Percentiles rank a stretch among this genome's conserved stretches.
Conservation (phyloP, 768 basidiomycete genomes). For the Kwoniella botswanensis region DNA sequence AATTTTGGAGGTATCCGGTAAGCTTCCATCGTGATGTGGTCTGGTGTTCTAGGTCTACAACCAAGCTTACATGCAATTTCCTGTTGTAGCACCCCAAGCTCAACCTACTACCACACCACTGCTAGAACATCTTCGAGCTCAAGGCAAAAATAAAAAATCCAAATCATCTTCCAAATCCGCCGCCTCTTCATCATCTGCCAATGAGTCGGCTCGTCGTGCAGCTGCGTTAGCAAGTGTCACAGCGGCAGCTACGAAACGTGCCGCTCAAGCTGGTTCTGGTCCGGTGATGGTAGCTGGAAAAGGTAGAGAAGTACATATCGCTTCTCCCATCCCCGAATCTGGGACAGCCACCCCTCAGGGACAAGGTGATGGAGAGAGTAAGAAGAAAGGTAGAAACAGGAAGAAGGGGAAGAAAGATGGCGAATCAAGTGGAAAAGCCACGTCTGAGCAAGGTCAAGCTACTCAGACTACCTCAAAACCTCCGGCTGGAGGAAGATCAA, state of each 20-base stretch:
- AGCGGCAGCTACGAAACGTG: constrained; percentile 40
- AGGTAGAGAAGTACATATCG: constrained; percentile 40
- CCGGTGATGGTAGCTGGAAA: constrained; percentile 46
- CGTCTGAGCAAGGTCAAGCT: background rate
- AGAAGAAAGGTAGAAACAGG: constrained; percentile 24
- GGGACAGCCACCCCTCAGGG: constrained; percentile 1
- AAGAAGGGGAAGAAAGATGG: constrained; percentile 24
- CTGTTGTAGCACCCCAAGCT: constrained; percentile 31
- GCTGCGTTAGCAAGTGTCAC: constrained; percentile 39
- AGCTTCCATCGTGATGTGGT: constrained; percentile 46
- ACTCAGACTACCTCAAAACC: background rate
- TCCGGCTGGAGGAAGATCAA: background rate
- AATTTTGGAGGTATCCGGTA: constrained; percentile 52
- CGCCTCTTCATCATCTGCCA: constrained; percentile 20
- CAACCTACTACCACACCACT: constrained; percentile 85
- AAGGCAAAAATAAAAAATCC: constrained; percentile 61
- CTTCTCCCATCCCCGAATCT: constrained; percentile 9
- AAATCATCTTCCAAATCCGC: constrained; percentile 21
- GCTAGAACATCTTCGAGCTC: constrained; percentile 82
- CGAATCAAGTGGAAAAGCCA: background rate
- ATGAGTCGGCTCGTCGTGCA: constrained; percentile 28
- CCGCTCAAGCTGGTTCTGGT: constrained; percentile 28
- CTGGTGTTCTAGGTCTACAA: no score
- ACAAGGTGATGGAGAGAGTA: constrained; percentile 13
- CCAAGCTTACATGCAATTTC: background rate